Base-by-base conservation (phyloP, 169 alveolate genomes). In the Cryptosporidium xiaoi region DNA sequence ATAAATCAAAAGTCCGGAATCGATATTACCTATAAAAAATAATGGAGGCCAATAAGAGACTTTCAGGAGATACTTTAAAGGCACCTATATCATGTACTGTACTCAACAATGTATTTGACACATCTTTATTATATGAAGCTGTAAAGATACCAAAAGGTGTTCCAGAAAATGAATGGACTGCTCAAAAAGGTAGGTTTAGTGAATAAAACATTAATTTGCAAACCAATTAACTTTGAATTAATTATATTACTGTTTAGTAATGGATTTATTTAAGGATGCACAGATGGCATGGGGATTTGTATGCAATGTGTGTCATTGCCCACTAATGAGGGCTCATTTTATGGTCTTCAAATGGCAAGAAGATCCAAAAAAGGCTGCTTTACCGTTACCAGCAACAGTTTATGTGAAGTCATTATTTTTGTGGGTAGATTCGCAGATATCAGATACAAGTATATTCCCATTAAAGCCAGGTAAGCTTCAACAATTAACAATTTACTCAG, bases 271-370 rank as follows among this genome's bases (percentile, higher is more conserved):
- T 27, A 77, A 62, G 48, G 87, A 77, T 24, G 87, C 87, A 16
- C 87, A 77, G 13, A 62, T 77, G 69, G 87, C 87, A n/a, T 77
- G 87, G 87, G 87, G 87, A 24, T 77, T 77, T 77, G 87, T 77
- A 18, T 55, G 71, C 65, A 77, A 36, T 44, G 69, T 46, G 15
- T 77, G 87, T 62, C 87, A 77, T 27, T 77, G 87, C 33, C 87
- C 87, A 16, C 64, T 77, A 13, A 77, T 77, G 87, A 77, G 87
- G 50, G 87, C 87, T 60, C 87, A 77, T 77, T 77, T 77, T 50
- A 77, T 77, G 87, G 87, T 77, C 2, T 77, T 77, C 40, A 77
- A 77, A n/a, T 77, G 87, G 87, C 87, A 77, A 77, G 87, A 77
- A 16, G 71, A 77, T 44, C 87, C 87, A 34, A 56, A 77, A 18